Percentiles rank a stretch among this genome's conserved stretches.
Evolutionary conservation across 2,329 filamentous ascomycete genomes (phyloP).

Genomic region (Cercospora sp.): DNA sequence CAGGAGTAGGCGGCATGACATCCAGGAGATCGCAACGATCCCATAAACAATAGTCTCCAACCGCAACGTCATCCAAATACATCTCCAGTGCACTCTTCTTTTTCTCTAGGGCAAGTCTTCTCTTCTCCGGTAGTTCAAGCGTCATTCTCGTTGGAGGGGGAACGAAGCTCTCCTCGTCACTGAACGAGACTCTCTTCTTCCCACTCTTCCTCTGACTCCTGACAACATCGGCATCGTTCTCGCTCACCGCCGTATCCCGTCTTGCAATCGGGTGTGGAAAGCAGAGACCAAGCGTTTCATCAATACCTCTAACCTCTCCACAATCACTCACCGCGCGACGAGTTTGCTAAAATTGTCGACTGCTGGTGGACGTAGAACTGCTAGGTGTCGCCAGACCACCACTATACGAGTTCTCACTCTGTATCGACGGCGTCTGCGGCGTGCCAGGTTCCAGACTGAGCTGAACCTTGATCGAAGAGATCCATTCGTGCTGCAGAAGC

Average conservation of each 20-base stretch:
- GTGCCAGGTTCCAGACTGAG: conserved; percentile 50
- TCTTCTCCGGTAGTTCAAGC: not conserved
- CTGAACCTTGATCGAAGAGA: conserved; percentile 52
- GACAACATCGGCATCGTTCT: not conserved
- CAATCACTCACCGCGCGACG: conserved; percentile 9
- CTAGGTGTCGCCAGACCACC: conserved; percentile 15
- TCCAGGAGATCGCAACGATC: not conserved
- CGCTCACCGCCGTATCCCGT: not conserved
- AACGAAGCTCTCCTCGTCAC: not conserved
- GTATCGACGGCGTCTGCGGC: conserved; percentile 41
- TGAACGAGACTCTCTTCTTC: not conserved
- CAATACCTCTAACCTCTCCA: not conserved
- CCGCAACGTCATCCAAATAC: conserved; percentile 1
- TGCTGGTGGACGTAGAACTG: conserved; percentile 15
- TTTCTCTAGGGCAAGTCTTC: not conserved
- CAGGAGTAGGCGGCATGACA: conserved; percentile 1
- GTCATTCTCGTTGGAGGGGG: not conserved
- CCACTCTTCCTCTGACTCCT: not conserved
- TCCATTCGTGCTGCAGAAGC: conserved; percentile 92
- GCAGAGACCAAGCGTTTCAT: not conserved
- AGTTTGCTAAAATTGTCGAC: conserved; percentile 16
- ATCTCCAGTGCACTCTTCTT: not conserved
- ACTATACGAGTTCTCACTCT: conserved; percentile 21
- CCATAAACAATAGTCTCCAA: conserved; percentile 10
- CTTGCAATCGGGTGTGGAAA: not conserved